Percentiles rank a stretch among this genome's conserved stretches.
These are phyloP conservation scores for Coniferiporia sulphurascens DNA, from an alignment of 1,284 basidiomycete genomes.

Conservation along the genomic window DNA sequence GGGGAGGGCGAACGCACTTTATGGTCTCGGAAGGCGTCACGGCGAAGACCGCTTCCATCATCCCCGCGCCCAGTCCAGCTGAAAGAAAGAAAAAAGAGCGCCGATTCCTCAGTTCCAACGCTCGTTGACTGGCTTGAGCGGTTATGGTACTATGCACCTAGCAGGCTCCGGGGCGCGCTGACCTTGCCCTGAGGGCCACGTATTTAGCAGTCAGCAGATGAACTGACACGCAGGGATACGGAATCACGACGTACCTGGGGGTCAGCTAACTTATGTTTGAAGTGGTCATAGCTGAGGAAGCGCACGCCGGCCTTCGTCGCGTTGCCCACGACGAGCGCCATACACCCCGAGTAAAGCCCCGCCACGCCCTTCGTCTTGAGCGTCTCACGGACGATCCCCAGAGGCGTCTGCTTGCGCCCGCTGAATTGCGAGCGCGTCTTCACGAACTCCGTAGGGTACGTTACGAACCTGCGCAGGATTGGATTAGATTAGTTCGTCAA, in stretches of 20 bases:
- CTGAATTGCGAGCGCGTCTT: conserved; percentile 83
- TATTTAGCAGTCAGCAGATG: too few relatives aligned
- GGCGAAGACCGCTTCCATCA: conserved; percentile 91
- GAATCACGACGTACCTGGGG: conserved; percentile 51
- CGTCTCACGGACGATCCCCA: conserved; percentile 68
- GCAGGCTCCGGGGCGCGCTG: conserved; percentile 75
- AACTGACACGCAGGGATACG: background rate
- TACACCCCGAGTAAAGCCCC: conserved; percentile 85
- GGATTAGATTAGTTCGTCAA: conserved; percentile 12
- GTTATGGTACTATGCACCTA: conserved; percentile 46
- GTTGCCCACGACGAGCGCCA: conserved; percentile 87
- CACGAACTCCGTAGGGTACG: conserved; percentile 92
- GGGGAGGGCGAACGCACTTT: conserved; percentile 57
- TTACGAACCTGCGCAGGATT: conserved; percentile 51
- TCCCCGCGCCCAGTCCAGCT: conserved; percentile 93
- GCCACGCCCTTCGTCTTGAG: conserved; percentile 65
- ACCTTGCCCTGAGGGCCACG: conserved; percentile 76
- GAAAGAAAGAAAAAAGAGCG: conserved; percentile 9
- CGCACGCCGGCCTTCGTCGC: conserved; percentile 89
- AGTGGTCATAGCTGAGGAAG: conserved; percentile 93
- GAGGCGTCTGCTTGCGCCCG: conserved; percentile 65
- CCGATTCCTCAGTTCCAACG: conserved; percentile 6
- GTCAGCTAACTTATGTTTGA: conserved; percentile 84
- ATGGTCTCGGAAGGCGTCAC: conserved; percentile 98
- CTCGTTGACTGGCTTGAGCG: conserved; percentile 1